Conservation (phyloP, 2,329 filamentous ascomycete species). For the Pseudophaeomoniella oleicola region DNA sequence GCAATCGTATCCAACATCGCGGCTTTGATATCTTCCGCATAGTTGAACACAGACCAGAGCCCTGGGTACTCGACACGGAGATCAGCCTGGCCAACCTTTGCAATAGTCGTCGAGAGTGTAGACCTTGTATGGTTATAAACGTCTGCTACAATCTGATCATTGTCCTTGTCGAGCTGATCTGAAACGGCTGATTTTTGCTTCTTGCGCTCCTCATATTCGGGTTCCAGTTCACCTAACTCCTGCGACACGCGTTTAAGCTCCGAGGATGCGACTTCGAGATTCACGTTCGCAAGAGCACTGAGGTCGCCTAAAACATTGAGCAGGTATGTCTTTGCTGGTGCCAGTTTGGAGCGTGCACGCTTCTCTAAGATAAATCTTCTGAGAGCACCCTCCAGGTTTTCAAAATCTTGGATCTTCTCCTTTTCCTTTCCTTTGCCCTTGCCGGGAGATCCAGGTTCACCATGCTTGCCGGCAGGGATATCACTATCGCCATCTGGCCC, state of each 20-base stretch:
- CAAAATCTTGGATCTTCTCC: conserved; percentile 80
- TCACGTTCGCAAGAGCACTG: conserved; percentile 67
- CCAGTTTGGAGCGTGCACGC: conserved; percentile 84
- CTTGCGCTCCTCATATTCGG: conserved; percentile 68
- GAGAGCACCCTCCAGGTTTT: conserved; percentile 74
- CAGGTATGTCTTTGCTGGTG: conserved; percentile 88
- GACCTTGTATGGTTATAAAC: conserved; percentile 74
- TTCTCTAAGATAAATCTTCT: conserved; percentile 92
- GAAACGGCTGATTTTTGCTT: conserved; percentile 67
- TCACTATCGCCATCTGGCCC: conserved; percentile 36
- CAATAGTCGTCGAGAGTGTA: conserved; percentile 61
- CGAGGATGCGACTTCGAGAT: conserved; percentile 69
- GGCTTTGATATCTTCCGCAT: conserved; percentile 81
- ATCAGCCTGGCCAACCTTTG: conserved; percentile 59
- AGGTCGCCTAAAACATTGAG: conserved; percentile 86
- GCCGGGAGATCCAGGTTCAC: conserved; percentile 24
- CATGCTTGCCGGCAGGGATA: conserved; percentile 39
- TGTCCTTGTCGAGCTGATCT: conserved; percentile 65
- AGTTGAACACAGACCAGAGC: conserved; percentile 70
- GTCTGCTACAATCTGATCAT: conserved; percentile 72
- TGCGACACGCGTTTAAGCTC: conserved; percentile 72
- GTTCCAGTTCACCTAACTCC: conserved; percentile 71
- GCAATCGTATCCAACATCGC: conserved; percentile 86
- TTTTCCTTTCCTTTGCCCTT: conserved; percentile 76
- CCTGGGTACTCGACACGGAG: conserved; percentile 80